These are phyloP conservation scores for Barnettozyma sp. DNA, from an alignment of 805 yeast genomes.

Conservation along the genomic window DNA sequence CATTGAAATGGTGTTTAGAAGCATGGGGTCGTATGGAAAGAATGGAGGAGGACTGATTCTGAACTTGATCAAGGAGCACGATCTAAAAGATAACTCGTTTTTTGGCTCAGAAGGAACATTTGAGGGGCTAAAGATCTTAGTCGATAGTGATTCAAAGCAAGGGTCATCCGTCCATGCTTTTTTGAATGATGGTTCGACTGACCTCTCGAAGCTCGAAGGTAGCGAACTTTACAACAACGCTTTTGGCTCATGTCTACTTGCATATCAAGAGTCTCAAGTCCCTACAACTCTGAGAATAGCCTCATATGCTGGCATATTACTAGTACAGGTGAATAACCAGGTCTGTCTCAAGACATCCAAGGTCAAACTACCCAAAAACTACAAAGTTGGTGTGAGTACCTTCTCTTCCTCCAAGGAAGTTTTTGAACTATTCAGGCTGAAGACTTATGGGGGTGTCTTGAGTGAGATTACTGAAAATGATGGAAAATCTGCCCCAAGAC, in stretches of 20 bases:
- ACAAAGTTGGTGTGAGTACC: slow-evolving; percentile 51
- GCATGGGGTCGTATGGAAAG: slow-evolving; percentile 43
- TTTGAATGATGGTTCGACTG: slow-evolving; percentile 50
- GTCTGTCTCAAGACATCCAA: slow-evolving; percentile 61
- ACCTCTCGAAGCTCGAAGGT: slow-evolving; percentile 23
- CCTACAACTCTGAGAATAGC: slow-evolving; percentile 65
- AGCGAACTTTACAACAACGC: slow-evolving; percentile 28
- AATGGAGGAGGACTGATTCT: slow-evolving; percentile 53
- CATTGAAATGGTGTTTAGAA: slow-evolving; percentile 55
- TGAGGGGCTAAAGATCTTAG: slow-evolving; percentile 57
- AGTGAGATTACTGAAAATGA: slow-evolving; percentile 54
- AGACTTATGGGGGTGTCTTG: slow-evolving; percentile 46
- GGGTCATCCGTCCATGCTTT: slow-evolving; percentile 51
- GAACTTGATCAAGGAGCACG: slow-evolving; percentile 39
- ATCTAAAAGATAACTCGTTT: slow-evolving; percentile 26
- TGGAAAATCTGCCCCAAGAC: slow-evolving; percentile 38
- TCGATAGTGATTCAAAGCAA: slow-evolving; percentile 43
- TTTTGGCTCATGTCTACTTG: slow-evolving; percentile 50
- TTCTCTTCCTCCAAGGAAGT: slow-evolving; percentile 40
- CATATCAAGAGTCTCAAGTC: slow-evolving; percentile 60
- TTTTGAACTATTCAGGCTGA: slow-evolving; percentile 57
- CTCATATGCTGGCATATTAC: slow-evolving; percentile 45
- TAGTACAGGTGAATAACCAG: slow-evolving; percentile 66
- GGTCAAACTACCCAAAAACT: slow-evolving; percentile 38
- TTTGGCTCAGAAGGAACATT: slow-evolving; percentile 52